A percentile compares a stretch with the other conserved stretches of the same genome.
These are phyloP conservation scores for Dryas octopetala DNA, from an alignment of 306 rosid genomes.

Conservation along the genomic window DNA sequence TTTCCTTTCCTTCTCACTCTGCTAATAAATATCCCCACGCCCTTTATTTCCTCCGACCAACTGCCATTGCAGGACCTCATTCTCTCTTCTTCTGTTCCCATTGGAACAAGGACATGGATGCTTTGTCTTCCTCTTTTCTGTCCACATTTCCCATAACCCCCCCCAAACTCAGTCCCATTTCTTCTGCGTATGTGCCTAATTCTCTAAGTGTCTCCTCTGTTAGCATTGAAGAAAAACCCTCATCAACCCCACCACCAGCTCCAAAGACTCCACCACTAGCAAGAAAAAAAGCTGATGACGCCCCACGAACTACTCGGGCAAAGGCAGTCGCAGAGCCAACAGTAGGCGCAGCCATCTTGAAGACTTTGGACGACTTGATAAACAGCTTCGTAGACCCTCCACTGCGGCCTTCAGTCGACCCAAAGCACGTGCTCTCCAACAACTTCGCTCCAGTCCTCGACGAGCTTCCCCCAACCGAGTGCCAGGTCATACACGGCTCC, in stretches of 20 bases:
- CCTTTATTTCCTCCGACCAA: no score
- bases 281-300: background rate
- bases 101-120: constrained; percentile 9
- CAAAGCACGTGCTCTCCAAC: constrained; percentile 47
- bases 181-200: no score
- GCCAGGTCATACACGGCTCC: constrained; percentile 47
- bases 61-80: no score
- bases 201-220: constrained; percentile 30
- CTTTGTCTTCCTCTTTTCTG: constrained; percentile 35
- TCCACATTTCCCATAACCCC: constrained; percentile 11
- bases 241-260: background rate
- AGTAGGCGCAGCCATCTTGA: constrained; percentile 39
- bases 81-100: no score
- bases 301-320: no score
- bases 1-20: no score
- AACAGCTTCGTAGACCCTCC: constrained; percentile 88
- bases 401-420: constrained; percentile 56
- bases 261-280: background rate
- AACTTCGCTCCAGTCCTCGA: constrained; percentile 66
- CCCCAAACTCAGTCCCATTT: no score
- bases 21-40: no score
- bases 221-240: constrained; percentile 40
- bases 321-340: background rate
- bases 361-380: constrained; percentile 61
- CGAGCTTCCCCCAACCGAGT: constrained; percentile 81